A percentile compares a stretch with the other conserved stretches of the same genome.
These are phyloP conservation scores for Pulveroboletus sp. DNA, from an alignment of 768 basidiomycete species.

Conservation along the genomic window DNA sequence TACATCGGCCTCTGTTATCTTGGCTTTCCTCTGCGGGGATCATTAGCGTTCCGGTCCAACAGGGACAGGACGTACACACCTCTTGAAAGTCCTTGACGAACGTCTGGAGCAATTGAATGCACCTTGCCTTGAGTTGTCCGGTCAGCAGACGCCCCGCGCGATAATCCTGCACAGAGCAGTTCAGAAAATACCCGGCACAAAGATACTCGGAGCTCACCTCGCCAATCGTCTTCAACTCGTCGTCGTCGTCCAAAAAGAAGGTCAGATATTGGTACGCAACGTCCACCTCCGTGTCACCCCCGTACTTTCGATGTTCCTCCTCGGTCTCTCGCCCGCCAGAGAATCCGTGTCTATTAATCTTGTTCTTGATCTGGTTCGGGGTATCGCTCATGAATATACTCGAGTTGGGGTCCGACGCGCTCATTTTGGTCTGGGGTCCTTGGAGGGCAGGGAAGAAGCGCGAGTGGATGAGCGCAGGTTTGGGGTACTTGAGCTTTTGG, in stretches of 20 bases:
- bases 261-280: constrained; percentile 92
- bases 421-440: constrained; percentile 99
- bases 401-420: constrained; percentile 89
- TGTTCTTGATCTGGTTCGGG: constrained; percentile 91
- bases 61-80: constrained; percentile 34
- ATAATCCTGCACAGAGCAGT: constrained; percentile 67
- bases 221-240: constrained; percentile 73
- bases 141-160: constrained; percentile 84
- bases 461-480: constrained; percentile 88
- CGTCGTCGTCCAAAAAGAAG: constrained; percentile 96
- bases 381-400: constrained; percentile 97
- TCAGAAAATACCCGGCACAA: not conserved
- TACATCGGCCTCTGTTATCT: constrained; percentile 76
- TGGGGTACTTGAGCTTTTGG: constrained; percentile 90
- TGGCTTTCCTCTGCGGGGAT: constrained; percentile 63
- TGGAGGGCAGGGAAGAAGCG: constrained; percentile 99
- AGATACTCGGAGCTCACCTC: constrained; percentile 43
- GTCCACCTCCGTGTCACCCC: constrained; percentile 94
- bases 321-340: constrained; percentile 95
- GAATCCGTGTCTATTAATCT: constrained; percentile 94
- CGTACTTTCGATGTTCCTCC: constrained; percentile 85
- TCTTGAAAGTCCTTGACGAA: constrained; percentile 88
- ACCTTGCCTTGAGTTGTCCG: constrained; percentile 86
- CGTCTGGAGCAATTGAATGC: constrained; percentile 77
- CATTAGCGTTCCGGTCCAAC: constrained; percentile 4